Base-by-base conservation (phyloP, 352 stramenopile species). In the Achlya hypogyna region DNA sequence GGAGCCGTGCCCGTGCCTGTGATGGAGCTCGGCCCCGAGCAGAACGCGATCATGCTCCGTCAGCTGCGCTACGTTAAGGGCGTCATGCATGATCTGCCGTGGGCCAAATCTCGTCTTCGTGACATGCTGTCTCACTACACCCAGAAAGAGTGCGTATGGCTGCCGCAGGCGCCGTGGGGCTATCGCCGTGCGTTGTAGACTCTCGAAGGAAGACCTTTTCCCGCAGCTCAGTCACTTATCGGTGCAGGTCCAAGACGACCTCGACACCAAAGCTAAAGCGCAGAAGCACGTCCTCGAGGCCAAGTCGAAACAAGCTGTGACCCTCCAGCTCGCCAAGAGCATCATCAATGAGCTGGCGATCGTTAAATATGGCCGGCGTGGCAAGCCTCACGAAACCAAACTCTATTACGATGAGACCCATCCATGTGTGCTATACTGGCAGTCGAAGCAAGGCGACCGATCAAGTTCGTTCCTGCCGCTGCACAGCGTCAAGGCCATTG, bases 61-160 rank as follows among this genome's bases (percentile, higher is more conserved):
- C 84, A 93, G 52, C 63, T 93, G 23, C 82, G 84, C n/a, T 93
- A 87, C 69, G 77, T 93, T 42, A 91, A 90, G 71, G 78, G 75
- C 8, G 81, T 88, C 51, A 93, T 91, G 84, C 79, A 91, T 56
- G 79, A 93, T 23, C 72, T 91, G n/a, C 82, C 84, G 35, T 93
- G 84, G 84, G 84, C 82, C 0, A 93, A 93, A 68, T 71, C 79
- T 4, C 80, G 87, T 35, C 59, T 93, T 12, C 81, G 81, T 18
- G 72, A 82, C 16, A 63, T 93, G 22, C 52, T 93, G 23, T 77
- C 81, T 0, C 71, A 74, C 3, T 93, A 93, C 69, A 93, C 81
- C 18, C 75, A 82, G 47, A 89, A 93, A 40, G 74, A 88, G 59
- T 65, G 34, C 1, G 59, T 27, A 49, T 54, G 34, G 1, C 23